A percentile compares a stretch with the other conserved stretches of the same genome.
Evolutionary conservation across 495 filamentous ascomycete genomes (phyloP).

Genomic region (Tricharina praecox): DNA sequence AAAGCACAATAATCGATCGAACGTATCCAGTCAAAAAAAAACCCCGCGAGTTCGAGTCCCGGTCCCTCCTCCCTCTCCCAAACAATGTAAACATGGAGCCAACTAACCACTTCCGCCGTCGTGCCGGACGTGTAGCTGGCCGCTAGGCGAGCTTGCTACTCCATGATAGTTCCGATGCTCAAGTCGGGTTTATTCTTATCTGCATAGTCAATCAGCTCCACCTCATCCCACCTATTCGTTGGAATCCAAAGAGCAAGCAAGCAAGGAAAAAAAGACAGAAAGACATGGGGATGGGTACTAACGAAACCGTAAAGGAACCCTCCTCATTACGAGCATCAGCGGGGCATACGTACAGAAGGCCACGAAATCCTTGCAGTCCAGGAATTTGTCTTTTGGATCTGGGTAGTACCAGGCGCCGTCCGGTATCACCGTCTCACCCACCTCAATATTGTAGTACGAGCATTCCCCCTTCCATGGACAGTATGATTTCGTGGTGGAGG

Average conservation of each 20-base stretch:
- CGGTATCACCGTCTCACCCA: constrained; percentile 37
- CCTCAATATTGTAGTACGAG: constrained; percentile 46
- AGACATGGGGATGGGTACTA: constrained; percentile 25
- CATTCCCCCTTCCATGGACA: constrained; percentile 60
- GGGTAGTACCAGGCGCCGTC: constrained; percentile 58
- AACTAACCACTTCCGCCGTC: no score
- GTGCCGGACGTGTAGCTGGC: neutral
- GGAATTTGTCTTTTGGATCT: constrained; percentile 38
- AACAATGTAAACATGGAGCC: no score
- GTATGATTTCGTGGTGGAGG: constrained; percentile 35
- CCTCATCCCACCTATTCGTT: neutral
- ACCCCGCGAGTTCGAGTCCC: no score
- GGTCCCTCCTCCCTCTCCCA: no score
- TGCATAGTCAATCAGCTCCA: neutral
- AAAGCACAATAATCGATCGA: neutral
- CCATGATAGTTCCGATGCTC: constrained; percentile 4
- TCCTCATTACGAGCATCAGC: constrained; percentile 25
- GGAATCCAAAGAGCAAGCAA: neutral
- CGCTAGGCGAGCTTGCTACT: neutral
- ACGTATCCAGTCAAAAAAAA: neutral
- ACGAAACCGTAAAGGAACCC: constrained; percentile 26
- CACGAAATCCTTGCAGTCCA: constrained; percentile 43
- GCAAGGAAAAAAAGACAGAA: neutral
- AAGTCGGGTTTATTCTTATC: constrained; percentile 7
- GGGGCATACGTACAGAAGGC: constrained; percentile 45